Base-by-base conservation (phyloP, 2,329 filamentous ascomycete genomes). In the Monilinia aucupariae region DNA sequence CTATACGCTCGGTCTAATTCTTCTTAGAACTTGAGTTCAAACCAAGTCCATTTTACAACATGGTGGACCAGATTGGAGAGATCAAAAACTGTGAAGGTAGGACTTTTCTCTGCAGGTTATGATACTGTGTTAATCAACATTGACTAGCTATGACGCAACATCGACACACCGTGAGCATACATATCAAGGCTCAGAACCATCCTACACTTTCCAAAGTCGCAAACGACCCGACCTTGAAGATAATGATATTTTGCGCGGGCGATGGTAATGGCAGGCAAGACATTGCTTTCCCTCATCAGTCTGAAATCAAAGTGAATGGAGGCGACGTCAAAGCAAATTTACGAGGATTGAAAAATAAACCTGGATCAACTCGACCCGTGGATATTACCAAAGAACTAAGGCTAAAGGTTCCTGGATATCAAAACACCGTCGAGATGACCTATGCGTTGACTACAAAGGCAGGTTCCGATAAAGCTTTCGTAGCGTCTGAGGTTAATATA, bases 281-380 rank as follows among this genome's bases (percentile, higher is more conserved):
- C 66, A 86, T 99, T 61, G 79, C 90, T 0, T 99, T 99, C 68
- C 94, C 94, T 1, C 86, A 93, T 70, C 92, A 97, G 76, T 89
- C 94, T 39, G 94, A 99, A 74, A 82, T 99, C 63, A 93, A 92
- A 73, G 85, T 96, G 62, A 99, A 99, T 70, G 83, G 86, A 12
- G 89, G 89, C 41, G 91, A 97, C 63, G 83, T 97, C 68, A 94
- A 93, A 75, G 88, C 89, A n/a, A 99, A 97, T 74, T 82, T 96
- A 68, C 89, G 94, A 69, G 94, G 94, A 5, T 77, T 99, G 66
- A 99, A 99, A 77, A 97, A 96, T 75, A 96, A 94, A 75, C 91
- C 93, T 8, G 94, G 94, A 27, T 96, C 94, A 51, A 99, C 94
- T 48, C 87, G 91, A 71, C 94, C 94, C 9, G 92, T 91, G 53